Evolutionary conservation across 192 early-diverging fungal genomes (phyloP).

Genomic region (Chytriomyces confervae): DNA sequence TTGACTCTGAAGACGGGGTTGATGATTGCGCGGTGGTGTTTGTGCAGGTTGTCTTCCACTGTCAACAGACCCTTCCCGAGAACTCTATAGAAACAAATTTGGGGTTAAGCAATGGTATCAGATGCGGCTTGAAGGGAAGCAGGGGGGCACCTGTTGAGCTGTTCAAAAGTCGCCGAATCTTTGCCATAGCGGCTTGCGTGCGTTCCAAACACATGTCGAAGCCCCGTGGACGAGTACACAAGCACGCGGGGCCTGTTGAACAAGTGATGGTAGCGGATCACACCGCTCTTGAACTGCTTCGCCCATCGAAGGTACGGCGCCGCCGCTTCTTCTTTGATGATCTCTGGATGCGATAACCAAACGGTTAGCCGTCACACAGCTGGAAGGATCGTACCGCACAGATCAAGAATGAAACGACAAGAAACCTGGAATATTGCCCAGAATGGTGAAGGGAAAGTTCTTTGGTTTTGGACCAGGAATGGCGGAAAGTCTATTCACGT

Average conservation of each 20-base stretch:
- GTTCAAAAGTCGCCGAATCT: background rate
- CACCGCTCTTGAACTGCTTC: background rate
- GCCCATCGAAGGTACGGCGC: conserved; percentile 6
- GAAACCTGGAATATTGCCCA: conserved; percentile 20
- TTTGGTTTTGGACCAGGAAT: conserved; percentile 19
- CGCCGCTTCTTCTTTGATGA: conserved; percentile 17
- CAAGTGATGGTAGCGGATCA: background rate
- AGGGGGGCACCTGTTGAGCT: too few species aligned
- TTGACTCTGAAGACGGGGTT: conserved; percentile 18
- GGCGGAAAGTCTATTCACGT: background rate
- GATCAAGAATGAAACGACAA: background rate
- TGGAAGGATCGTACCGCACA: background rate
- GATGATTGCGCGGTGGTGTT: conserved; percentile 21
- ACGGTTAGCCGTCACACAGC: background rate
- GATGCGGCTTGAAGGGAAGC: background rate
- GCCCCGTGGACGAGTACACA: background rate
- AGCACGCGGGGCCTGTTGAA: conserved; percentile 1
- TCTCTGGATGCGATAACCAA: background rate
- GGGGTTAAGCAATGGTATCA: background rate
- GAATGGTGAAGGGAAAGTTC: conserved; percentile 3
- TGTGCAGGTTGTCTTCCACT: conserved; percentile 2
- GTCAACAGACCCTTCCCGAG: background rate
- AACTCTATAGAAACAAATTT: background rate
- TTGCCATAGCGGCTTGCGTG: background rate
- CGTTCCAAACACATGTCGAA: conserved; percentile 4